Base-by-base conservation (phyloP, 2,329 filamentous ascomycete genomes). In the Calonectria hawksworthii region DNA sequence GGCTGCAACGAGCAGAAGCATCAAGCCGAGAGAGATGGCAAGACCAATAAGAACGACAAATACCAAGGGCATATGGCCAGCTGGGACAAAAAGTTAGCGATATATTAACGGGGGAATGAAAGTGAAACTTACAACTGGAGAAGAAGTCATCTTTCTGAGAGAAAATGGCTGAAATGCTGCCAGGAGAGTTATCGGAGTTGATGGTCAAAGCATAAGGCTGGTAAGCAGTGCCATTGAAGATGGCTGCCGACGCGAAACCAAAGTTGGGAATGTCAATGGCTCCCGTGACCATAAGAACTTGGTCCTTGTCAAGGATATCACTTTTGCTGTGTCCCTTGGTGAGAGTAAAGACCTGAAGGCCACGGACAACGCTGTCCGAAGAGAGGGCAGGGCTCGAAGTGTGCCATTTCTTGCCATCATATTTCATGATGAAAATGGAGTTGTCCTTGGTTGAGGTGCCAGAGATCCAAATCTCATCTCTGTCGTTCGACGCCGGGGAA, bases 251-350 rank as follows among this genome's bases (percentile, higher is more conserved):
- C 8, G 94, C 95, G 72, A 93, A 93, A 73, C 96, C 96, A 82
- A 96, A 96, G 64, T 87, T 87, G 0, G 94, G 92, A 23, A 99
- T 89, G 77, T 92, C 90, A 78, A 99, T 91, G 68, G 94, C 91
- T 50, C 97, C 97, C n/a, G 95, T 95, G 65, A 99, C 88, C 85
- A 99, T 90, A 44, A 99, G 90, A 5, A 92, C 90, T 83, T 97
- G 92, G 75, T 92, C 88, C 23, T 90, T 85, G 67, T 92, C 89
- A 21, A 99, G 86, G 9, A 96, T 87, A 47, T 90, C 85, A 2
- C 90, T 92, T 18, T 88, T 85, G 44, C 87, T 91, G 83, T 99
- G 97, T 21, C 91, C 86, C 64, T 93, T 86, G 1, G 91, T 93
- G 26, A 98, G 84, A 5, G 92, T 90, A 79, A 99, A 93, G 73